These are phyloP conservation scores for Quercus engelmannii DNA, from an alignment of 306 rosid species.

Conservation along the genomic window DNA sequence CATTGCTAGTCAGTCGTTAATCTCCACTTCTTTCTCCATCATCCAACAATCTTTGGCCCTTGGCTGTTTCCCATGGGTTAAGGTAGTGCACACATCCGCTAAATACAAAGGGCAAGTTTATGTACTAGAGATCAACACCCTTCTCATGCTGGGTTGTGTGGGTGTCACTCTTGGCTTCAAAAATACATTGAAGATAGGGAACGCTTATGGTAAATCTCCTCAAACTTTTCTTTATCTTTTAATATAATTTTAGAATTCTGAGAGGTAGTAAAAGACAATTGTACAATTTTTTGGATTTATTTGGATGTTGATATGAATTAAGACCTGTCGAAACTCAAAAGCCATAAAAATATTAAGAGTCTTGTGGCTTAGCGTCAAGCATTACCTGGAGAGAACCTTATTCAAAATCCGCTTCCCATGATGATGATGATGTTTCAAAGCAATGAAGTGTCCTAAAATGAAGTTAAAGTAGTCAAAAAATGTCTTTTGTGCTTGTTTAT, in stretches of 20 bases:
- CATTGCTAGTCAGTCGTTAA: conserved; percentile 84
- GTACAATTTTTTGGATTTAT: no score
- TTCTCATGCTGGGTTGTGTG: conserved; percentile 76
- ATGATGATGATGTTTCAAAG: not conserved
- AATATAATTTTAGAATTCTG: not conserved
- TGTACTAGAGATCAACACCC: conserved; percentile 59
- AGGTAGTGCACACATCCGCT: conserved; percentile 67
- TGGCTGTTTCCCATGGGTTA: conserved; percentile 79
- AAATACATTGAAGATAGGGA: conserved; percentile 51
- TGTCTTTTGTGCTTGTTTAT: not conserved
- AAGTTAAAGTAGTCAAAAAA: not conserved
- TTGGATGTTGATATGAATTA: no score
- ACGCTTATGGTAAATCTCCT: conserved; percentile 62
- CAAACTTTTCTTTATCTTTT: not conserved
- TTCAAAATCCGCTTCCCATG: no score
- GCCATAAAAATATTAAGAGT: no score
- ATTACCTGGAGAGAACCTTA: no score
- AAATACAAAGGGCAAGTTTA: conserved; percentile 74
- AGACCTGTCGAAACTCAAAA: no score
- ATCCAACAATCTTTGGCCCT: conserved; percentile 70
- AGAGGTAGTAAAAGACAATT: no score
- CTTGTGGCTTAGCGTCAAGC: no score
- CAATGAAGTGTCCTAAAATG: not conserved
- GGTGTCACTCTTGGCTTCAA: conserved; percentile 55
- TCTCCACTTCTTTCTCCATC: conserved; percentile 72